These are phyloP conservation scores for Chamaecyparis obtusa DNA, from an alignment of 75 land plant species.

Conservation along the genomic window DNA sequence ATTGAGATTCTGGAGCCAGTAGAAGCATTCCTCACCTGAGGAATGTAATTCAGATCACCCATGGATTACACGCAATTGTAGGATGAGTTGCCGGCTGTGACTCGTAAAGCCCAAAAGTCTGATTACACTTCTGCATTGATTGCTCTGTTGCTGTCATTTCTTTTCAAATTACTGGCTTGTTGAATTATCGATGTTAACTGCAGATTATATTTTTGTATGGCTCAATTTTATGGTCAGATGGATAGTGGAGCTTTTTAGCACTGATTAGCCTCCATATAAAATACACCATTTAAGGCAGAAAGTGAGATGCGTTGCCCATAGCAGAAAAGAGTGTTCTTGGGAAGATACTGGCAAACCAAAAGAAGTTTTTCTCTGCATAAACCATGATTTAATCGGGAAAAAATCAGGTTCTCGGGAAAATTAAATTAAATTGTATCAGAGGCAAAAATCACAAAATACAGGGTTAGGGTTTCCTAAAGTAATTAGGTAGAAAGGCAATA, in stretches of 20 bases:
- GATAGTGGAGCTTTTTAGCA: not conserved
- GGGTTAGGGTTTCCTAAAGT: too few species aligned
- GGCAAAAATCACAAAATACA: too few species aligned
- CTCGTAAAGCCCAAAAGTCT: not conserved
- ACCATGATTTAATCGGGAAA: too few species aligned
- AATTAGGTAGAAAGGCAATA: too few species aligned
- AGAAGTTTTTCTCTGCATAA: too few species aligned
- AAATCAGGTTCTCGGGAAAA: too few species aligned
- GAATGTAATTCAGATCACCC: not conserved
- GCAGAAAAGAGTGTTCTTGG: too few species aligned
- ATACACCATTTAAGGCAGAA: not conserved
- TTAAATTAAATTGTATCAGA: too few species aligned
- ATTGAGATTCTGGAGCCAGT: not conserved
- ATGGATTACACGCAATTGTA: not conserved
- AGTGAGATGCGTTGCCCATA: not conserved
- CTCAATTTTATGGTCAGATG: not conserved
- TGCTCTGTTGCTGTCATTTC: not conserved
- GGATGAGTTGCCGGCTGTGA: too few species aligned
- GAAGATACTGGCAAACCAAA: too few species aligned
- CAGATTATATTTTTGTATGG: not conserved
- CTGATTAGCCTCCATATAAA: not conserved
- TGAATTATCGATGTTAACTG: not conserved
- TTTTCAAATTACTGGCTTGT: not conserved
- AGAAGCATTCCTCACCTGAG: not conserved
- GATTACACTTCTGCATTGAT: not conserved